Base-by-base conservation (phyloP, 2,329 filamentous ascomycete species). In the Sporothrix pseudoabietina region DNA sequence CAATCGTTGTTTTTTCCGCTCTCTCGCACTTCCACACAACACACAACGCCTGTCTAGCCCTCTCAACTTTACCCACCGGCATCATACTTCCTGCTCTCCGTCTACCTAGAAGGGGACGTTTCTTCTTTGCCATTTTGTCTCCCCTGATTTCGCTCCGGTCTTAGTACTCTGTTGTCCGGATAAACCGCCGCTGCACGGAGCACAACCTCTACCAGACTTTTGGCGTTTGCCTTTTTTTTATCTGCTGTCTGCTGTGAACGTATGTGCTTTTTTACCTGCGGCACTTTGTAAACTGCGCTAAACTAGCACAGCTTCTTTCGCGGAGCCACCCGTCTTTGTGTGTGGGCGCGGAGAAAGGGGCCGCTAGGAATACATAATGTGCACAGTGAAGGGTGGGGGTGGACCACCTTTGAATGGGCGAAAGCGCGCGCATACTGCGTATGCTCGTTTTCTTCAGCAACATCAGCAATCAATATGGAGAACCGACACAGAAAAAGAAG, bases 391-490 rank as follows among this genome's bases (percentile, higher is more conserved):
- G 26, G 26, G 26, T 26, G 35, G 8, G 35, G 7, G 35, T 4
- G 35, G 35, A 35, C 35, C 35, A 2, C 35, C 35, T 35, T 35
- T 35, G 35, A 35, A 35, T 35, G 30, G 3, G 30, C 26, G 26
- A 26, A 14, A 39, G 10, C 1, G 49, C 9, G 57, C 19, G 9
- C 12, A 19, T 49, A 19, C 12, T 5, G 14, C 5, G 12, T 19
- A n/a, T 12, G 41, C 57, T 35, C 57, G 30, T 61, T 61, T 61
- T 61, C 57, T 61, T 61, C 57, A 61, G n/a, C 57, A 39, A 9
- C n/a, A n/a, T n/a, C 35, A 44, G 26, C 8, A 44, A n/a, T n/a
- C 4, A 14, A 59, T 19, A 59, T 59, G 30, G 55, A 35, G 52
- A 55, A 55, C 19, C 49, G n/a, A n/a, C 19, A 52, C 49, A 10